Conservation (phyloP, 495 filamentous ascomycete species). For the Clohesyomyces aquaticus region DNA sequence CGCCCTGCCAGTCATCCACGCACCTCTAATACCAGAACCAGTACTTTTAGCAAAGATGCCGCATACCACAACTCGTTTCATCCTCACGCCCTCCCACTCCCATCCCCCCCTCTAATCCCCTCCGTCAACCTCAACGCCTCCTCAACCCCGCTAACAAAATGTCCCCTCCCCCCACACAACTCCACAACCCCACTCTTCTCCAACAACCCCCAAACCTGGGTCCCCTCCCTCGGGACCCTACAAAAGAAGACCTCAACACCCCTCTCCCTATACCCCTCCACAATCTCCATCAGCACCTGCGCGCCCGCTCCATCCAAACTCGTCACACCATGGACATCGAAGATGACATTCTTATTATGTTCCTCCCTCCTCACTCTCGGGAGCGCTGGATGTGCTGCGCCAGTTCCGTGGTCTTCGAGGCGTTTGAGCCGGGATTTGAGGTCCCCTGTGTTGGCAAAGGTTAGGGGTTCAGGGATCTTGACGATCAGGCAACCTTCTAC, state of each 20-base stretch:
- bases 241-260: constrained; percentile 89
- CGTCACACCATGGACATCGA: constrained; percentile 95
- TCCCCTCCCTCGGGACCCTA: constrained; percentile 64
- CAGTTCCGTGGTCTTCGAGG: constrained; percentile 85
- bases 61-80: too few relatives aligned
- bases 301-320: constrained; percentile 89
- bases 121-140: constrained; percentile 82
- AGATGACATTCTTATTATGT: constrained; percentile 87
- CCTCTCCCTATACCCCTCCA: constrained; percentile 69
- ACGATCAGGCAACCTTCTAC: constrained; percentile 92
- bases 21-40: too few relatives aligned
- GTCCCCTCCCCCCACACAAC: constrained; percentile 68
- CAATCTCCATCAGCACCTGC: constrained; percentile 89
- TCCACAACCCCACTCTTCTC: constrained; percentile 82
- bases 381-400: constrained; percentile 80
- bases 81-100: not conserved
- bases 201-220: constrained; percentile 72
- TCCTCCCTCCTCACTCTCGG: constrained; percentile 72
- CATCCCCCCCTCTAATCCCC: constrained; percentile 1
- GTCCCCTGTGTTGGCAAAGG: constrained; percentile 95
- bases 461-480: constrained; percentile 95
- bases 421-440: constrained; percentile 80
- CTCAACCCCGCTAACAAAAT: constrained; percentile 82
- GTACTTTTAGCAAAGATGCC: too few relatives aligned
- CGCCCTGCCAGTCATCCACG: too few relatives aligned